Evolutionary conservation across 2,329 filamentous ascomycete species (phyloP).

Genomic region (Tolypocladium guangdongense): DNA sequence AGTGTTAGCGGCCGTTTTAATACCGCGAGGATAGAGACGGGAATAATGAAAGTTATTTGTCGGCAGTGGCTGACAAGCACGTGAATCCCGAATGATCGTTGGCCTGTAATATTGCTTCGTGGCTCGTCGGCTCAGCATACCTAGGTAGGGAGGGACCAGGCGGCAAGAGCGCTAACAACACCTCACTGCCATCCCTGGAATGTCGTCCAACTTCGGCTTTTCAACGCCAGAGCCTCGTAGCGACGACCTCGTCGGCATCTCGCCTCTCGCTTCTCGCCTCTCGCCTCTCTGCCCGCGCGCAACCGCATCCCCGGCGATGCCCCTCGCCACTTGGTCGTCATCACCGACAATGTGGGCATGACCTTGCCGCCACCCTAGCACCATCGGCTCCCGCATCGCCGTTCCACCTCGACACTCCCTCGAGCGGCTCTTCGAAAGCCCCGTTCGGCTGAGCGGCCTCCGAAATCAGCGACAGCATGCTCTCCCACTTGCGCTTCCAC

Average conservation of each 20-base stretch:
- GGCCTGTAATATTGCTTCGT: neutral
- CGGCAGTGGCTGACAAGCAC: neutral
- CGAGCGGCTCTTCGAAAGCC: neutral
- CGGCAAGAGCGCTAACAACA: neutral
- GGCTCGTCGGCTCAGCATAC: neutral
- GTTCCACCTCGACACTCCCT: neutral
- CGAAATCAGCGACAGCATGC: constrained; percentile 21
- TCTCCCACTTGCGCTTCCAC: constrained; percentile 47
- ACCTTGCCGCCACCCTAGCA: neutral
- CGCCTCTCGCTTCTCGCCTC: neutral
- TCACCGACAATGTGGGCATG: neutral
- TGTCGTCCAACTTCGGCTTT: neutral
- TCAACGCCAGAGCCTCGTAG: neutral
- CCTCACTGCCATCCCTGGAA: neutral
- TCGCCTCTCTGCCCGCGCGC: neutral
- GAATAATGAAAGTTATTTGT: neutral
- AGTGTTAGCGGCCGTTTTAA: neutral
- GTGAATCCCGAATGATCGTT: neutral
- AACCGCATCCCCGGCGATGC: neutral
- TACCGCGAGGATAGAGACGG: neutral
- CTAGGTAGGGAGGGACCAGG: no score
- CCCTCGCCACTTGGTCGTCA: neutral
- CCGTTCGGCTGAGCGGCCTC: neutral
- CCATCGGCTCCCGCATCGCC: neutral
- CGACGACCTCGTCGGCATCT: neutral